Percentiles rank a stretch among this genome's conserved stretches.
These are phyloP conservation scores for Pseudofabraea citricarpa DNA, from an alignment of 2,329 filamentous ascomycete species.

Conservation along the genomic window DNA sequence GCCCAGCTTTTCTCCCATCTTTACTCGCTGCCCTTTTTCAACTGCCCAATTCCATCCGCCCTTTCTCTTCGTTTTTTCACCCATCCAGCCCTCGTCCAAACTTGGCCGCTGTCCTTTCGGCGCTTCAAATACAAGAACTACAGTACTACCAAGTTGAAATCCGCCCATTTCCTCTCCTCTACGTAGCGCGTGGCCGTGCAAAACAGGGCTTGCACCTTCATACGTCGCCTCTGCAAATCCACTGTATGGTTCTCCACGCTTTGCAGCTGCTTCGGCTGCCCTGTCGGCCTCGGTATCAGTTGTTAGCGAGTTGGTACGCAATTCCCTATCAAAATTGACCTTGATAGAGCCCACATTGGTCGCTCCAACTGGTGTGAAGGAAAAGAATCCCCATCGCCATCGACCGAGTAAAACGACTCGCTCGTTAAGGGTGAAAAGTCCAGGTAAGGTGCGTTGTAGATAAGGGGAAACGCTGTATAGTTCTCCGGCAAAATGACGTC, in stretches of 20 bases:
- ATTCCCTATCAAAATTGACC: conserved; percentile 92
- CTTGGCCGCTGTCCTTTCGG: conserved; percentile 57
- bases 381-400: conserved; percentile 98
- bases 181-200: conserved; percentile 78
- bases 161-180: conserved; percentile 97
- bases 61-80: conserved; percentile 45
- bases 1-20: conserved; percentile 83
- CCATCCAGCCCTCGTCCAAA: conserved; percentile 56
- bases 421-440: conserved; percentile 95
- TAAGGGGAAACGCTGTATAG: conserved; percentile 94
- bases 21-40: conserved; percentile 80
- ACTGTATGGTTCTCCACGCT: conserved; percentile 75
- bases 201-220: conserved; percentile 65
- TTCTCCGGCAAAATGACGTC: conserved; percentile 97
- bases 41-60: conserved; percentile 83
- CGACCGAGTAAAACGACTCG: conserved; percentile 87
- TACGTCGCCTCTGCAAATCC: conserved; percentile 94
- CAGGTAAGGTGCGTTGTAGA: conserved; percentile 84
- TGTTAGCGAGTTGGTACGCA: conserved; percentile 85
- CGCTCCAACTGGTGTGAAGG: conserved; percentile 89
- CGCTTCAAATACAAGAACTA: conserved; percentile 95
- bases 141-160: conserved; percentile 90
- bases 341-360: conserved; percentile 97
- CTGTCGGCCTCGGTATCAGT: conserved; percentile 90
- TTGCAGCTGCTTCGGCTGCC: conserved; percentile 74